Conservation (phyloP, 257 asterid species). For the Solanum raphanifolium region DNA sequence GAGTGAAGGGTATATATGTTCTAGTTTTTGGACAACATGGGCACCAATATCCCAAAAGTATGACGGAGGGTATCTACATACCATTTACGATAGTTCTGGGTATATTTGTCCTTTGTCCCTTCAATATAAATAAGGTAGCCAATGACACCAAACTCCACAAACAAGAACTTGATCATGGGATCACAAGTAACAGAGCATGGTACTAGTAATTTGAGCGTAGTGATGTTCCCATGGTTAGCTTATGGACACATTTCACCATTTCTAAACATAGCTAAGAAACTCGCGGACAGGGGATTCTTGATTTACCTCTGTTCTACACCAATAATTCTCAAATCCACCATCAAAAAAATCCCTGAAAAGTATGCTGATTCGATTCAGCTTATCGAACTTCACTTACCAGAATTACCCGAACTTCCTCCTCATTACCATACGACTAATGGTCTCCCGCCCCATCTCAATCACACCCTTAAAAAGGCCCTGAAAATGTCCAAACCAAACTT, state of each 20-base stretch:
- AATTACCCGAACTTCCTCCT: conserved; percentile 32
- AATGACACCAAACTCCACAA: neutral
- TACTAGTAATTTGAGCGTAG: neutral
- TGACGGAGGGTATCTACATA: too few species aligned
- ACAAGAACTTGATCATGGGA: conserved; percentile 11
- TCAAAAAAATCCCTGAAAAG: conserved; percentile 4
- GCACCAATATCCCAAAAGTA: too few species aligned
- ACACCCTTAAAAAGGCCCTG: conserved; percentile 22
- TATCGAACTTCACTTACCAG: conserved; percentile 24
- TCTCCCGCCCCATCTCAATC: conserved; percentile 35
- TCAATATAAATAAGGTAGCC: neutral
- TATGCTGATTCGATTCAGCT: conserved; percentile 16
- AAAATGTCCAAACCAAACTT: conserved; percentile 16
- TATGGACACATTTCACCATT: conserved; percentile 49
- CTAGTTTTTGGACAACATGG: too few species aligned
- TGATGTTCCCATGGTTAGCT: conserved; percentile 49
- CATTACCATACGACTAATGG: conserved; percentile 39
- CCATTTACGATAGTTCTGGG: too few species aligned
- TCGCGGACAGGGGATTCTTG: conserved; percentile 12
- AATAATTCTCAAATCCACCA: conserved; percentile 24
- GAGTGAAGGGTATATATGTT: too few species aligned
- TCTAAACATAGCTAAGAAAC: conserved; percentile 35
- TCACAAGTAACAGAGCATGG: neutral
- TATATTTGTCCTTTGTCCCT: too few species aligned
- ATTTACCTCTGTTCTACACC: conserved; percentile 30